Conservation (phyloP, 192 early-diverging fungal species). For the Mortierella antarctica region DNA sequence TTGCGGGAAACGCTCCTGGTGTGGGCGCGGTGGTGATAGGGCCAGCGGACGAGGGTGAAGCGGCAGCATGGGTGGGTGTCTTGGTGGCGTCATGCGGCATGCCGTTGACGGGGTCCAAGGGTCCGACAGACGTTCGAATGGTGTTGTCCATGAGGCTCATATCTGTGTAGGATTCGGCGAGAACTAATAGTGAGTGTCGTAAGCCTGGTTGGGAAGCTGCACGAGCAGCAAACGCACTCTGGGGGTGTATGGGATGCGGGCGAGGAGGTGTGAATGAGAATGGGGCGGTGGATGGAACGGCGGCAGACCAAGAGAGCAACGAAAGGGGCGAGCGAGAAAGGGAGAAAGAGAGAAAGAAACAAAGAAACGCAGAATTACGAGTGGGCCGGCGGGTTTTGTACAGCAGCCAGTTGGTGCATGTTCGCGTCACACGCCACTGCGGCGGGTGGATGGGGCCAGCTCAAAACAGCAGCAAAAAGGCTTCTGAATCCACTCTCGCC, state of each 20-base stretch:
- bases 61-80: background rate
- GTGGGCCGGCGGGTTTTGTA: too few species aligned
- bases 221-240: background rate
- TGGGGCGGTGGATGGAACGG: background rate
- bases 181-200: background rate
- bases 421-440: too few species aligned
- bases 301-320: background rate
- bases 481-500: too few species aligned
- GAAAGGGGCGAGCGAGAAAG: background rate
- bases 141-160: background rate
- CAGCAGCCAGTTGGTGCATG: too few species aligned
- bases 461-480: too few species aligned
- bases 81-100: background rate
- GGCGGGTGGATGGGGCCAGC: too few species aligned
- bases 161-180: background rate
- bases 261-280: background rate
- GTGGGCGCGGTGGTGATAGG: background rate
- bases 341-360: background rate
- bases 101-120: slow-evolving; percentile 7
- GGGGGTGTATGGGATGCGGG: background rate
- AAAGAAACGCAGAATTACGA: too few species aligned
- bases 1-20: background rate
- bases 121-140: background rate
- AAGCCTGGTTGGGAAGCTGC: background rate
- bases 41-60: background rate